Percentiles rank a stretch among this genome's conserved stretches.
phyloP scores from a whole-genome alignment of 768 basidiomycete genomes.

The Pleurotus pulmonarius region DNA sequence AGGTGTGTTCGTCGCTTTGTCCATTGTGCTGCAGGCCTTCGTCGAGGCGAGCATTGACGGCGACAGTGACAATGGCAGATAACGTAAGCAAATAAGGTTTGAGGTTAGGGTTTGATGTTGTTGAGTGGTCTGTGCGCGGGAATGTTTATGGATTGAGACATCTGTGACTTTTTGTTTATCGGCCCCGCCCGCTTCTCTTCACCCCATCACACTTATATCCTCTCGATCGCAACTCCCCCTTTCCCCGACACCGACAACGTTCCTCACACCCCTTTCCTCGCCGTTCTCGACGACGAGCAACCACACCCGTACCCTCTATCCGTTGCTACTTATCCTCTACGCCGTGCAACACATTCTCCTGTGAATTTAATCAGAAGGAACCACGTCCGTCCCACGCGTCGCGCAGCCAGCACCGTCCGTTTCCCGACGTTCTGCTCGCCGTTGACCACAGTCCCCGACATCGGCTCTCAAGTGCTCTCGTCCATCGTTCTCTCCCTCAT shows the following conservation, averaged over 20 bases:
- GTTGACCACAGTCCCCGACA: slow-evolving; percentile 21
- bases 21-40: slow-evolving; percentile 2
- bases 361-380: slow-evolving; percentile 2
- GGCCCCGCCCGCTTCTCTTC: slow-evolving; percentile 40
- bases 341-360: background rate
- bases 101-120: slow-evolving; percentile 16
- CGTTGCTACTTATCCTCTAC: background rate
- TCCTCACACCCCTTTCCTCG: slow-evolving; percentile 15
- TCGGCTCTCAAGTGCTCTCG: slow-evolving; percentile 13
- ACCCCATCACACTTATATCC: slow-evolving; percentile 41
- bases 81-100: slow-evolving; percentile 5
- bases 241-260: slow-evolving; percentile 19
- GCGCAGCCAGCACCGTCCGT: slow-evolving; percentile 4
- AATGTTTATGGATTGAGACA: slow-evolving; percentile 16
- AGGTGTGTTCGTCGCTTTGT: background rate
- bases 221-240: slow-evolving; percentile 40
- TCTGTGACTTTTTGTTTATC: slow-evolving; percentile 19
- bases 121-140: slow-evolving; percentile 49
- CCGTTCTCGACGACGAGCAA: slow-evolving; percentile 7
- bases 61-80: background rate
- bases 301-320: background rate
- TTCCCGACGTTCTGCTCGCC: slow-evolving; percentile 21
- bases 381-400: slow-evolving; percentile 8
- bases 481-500: slow-evolving; percentile 10
- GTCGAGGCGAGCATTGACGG: slow-evolving; percentile 1